A percentile compares a stretch with the other conserved stretches of the same genome.
These are phyloP conservation scores for Aleurites moluccanus DNA, from an alignment of 441 rosid species.

Conservation along the genomic window DNA sequence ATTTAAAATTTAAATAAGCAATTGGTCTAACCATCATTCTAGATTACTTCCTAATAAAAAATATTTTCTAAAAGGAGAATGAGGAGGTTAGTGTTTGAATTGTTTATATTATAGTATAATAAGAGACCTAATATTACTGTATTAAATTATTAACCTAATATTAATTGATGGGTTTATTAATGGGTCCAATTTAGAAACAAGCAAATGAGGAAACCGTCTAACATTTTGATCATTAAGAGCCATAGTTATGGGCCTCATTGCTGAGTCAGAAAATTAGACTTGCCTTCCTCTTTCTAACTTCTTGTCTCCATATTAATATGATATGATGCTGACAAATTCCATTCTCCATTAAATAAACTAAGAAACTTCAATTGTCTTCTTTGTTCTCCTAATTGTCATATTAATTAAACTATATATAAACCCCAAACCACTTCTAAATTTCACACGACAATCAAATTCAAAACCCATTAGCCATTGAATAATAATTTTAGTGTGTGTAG, in stretches of 20 bases:
- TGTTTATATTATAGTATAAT: too few relatives aligned
- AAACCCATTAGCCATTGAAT: not conserved
- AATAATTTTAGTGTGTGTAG: not conserved
- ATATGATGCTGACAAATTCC: conserved; percentile 18
- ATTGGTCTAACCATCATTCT: too few relatives aligned
- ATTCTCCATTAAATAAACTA: not conserved
- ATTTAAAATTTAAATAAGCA: too few relatives aligned
- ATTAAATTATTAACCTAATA: too few relatives aligned
- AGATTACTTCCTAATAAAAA: too few relatives aligned
- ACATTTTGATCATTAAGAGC: conserved; percentile 8
- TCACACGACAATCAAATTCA: not conserved
- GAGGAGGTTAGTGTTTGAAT: too few relatives aligned
- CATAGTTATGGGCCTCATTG: conserved; percentile 27
- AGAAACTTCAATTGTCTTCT: not conserved
- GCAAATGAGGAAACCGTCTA: not conserved
- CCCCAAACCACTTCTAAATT: too few relatives aligned
- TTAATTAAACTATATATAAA: too few relatives aligned
- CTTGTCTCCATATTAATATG: not conserved
- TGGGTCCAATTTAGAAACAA: not conserved
- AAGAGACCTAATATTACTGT: too few relatives aligned
- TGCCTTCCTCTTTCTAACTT: conserved; percentile 11
- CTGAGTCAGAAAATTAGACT: conserved; percentile 47
- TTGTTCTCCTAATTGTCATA: too few relatives aligned
- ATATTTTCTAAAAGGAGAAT: too few relatives aligned
- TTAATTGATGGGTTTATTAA: not conserved